Percentiles rank a stretch among this genome's conserved stretches.
Conservation (phyloP, 192 early-diverging fungal species). For the Coemansia sp. region DNA sequence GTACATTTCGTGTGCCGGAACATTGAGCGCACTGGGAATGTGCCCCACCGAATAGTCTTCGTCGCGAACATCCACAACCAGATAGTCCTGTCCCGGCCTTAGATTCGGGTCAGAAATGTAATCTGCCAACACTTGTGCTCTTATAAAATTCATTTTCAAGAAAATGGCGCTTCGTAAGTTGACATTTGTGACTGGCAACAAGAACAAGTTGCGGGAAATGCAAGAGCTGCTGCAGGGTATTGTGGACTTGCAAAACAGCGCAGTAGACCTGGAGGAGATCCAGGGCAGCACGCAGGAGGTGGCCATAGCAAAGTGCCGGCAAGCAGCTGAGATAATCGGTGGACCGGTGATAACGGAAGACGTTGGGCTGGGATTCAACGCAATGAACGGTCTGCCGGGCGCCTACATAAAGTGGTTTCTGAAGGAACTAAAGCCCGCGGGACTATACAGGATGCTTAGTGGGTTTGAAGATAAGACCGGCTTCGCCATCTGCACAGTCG, state of each 20-base stretch:
- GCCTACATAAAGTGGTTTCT: constrained; percentile 95
- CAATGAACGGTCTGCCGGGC: constrained; percentile 88
- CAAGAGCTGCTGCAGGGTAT: constrained; percentile 69
- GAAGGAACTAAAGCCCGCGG: constrained; percentile 70
- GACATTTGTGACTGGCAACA: constrained; percentile 94
- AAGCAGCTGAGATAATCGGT: constrained; percentile 65
- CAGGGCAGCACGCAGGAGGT: constrained; percentile 83
- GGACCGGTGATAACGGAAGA: constrained; percentile 89
- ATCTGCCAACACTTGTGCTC: constrained; percentile 48
- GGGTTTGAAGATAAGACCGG: constrained; percentile 90
- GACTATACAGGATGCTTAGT: constrained; percentile 73
- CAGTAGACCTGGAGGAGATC: constrained; percentile 86
- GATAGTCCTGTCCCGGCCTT: constrained; percentile 63
- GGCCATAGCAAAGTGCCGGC: constrained; percentile 73
- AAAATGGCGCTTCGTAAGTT: constrained; percentile 48
- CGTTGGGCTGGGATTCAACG: constrained; percentile 91
- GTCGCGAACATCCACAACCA: constrained; percentile 74
- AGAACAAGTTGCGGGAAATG: constrained; percentile 91
- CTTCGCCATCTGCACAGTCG: constrained; percentile 89
- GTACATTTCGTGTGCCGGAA: constrained; percentile 64
- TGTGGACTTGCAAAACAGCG: constrained; percentile 65
- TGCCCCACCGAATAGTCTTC: constrained; percentile 65
- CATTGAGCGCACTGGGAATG: constrained; percentile 74
- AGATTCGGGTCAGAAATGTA: constrained; percentile 60
- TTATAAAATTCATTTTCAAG: constrained; percentile 9